phyloP scores from a whole-genome alignment of 192 early-diverging fungal species.

The Linnemannia hyalina region DNA sequence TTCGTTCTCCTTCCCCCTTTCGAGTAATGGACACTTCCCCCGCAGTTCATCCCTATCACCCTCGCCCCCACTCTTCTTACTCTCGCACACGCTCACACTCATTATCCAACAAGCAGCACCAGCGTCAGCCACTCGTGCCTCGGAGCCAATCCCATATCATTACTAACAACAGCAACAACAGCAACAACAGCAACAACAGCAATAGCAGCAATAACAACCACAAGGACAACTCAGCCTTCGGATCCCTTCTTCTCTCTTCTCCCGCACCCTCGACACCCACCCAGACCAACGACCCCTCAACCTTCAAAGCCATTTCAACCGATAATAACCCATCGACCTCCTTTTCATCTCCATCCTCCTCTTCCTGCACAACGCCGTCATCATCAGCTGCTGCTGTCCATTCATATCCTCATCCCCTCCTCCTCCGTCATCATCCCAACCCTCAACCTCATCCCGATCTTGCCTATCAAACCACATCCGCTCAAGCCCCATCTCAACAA shows the following conservation, averaged over 20 bases:
- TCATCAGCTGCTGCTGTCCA: slow-evolving; percentile 2
- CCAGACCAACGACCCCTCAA: background rate
- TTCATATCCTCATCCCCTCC: background rate
- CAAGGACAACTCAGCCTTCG: background rate
- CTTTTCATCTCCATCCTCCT: background rate
- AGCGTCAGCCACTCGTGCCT: background rate
- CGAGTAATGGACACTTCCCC: slow-evolving; percentile 11
- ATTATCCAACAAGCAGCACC: background rate
- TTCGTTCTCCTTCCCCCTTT: background rate
- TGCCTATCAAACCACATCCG: slow-evolving; percentile 33
- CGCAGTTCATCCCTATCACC: background rate
- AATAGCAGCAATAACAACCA: background rate
- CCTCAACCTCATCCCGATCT: slow-evolving; percentile 25
- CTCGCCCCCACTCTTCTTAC: background rate
- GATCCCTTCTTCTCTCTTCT: background rate
- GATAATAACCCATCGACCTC: background rate
- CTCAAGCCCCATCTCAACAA: slow-evolving; percentile 4
- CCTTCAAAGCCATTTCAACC: background rate
- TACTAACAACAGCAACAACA: background rate
- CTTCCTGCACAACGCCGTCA: background rate
- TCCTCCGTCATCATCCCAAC: background rate
- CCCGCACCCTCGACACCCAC: background rate
- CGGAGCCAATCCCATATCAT: background rate
- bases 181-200: background rate
- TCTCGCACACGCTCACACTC: background rate